Conservation (phyloP, 129 eudicot genomes). For the Artemisia annua region DNA sequence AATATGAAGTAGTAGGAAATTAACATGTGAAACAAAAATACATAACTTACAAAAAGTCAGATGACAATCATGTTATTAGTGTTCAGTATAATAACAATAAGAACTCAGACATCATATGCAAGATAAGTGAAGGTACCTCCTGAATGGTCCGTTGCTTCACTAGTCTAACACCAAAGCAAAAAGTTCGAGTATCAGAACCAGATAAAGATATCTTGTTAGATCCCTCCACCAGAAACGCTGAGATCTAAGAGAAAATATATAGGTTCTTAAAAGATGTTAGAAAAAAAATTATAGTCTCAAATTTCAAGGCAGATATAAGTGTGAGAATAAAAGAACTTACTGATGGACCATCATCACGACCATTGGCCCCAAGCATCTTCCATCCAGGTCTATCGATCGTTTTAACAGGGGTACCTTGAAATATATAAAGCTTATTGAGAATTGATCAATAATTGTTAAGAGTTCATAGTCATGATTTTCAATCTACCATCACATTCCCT, state of each 20-base stretch:
- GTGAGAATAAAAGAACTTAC: constrained; percentile 32
- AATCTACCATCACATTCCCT: constrained; percentile 13
- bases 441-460: background rate
- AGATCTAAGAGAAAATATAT: constrained; percentile 27
- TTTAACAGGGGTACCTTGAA: constrained; percentile 45
- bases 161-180: constrained; percentile 56
- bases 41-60: background rate
- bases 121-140: constrained; percentile 38
- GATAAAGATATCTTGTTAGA: constrained; percentile 44
- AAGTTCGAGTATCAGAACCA: constrained; percentile 40
- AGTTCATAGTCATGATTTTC: constrained; percentile 8
- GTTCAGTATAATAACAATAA: background rate
- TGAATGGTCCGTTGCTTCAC: constrained; percentile 42
- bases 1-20: constrained; percentile 1
- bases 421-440: constrained; percentile 5
- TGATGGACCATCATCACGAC: constrained; percentile 59
- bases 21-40: background rate
- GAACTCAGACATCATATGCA: background rate
- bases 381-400: constrained; percentile 51
- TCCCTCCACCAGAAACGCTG: constrained; percentile 39
- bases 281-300: too few species aligned
- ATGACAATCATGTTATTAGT: background rate
- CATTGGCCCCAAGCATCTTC: constrained; percentile 56
- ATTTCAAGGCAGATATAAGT: background rate
- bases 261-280: background rate